A percentile compares a stretch with the other conserved stretches of the same genome.
phyloP scores from a whole-genome alignment of 2,329 filamentous ascomycete genomes.

The Hymenoscyphus scutula region DNA sequence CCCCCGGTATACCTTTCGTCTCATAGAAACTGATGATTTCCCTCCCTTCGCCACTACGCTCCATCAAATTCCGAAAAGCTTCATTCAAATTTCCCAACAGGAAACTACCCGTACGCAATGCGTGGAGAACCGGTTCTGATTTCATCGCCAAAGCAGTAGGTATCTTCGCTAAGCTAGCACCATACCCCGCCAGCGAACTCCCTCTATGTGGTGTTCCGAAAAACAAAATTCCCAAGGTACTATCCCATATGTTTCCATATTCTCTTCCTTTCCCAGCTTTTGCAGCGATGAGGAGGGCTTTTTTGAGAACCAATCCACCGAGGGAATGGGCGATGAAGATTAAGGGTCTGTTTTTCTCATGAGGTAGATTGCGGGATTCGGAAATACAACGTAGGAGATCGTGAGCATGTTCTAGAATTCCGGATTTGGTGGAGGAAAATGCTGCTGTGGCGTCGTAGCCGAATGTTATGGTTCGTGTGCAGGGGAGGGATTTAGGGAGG shows the following conservation, averaged over 20 bases:
- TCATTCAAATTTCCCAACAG: slow-evolving; percentile 14
- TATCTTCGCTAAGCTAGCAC: slow-evolving; percentile 12
- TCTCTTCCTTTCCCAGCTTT: neutral
- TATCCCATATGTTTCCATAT: slow-evolving; percentile 15
- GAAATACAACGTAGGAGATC: slow-evolving; percentile 16
- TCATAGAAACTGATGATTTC: slow-evolving; percentile 25
- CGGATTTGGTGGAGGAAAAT: slow-evolving; percentile 15
- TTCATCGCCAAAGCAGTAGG: slow-evolving; percentile 13
- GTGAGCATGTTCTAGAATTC: slow-evolving; percentile 22
- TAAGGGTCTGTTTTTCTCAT: slow-evolving; percentile 18
- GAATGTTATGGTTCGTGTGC: slow-evolving; percentile 37
- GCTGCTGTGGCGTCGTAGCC: slow-evolving; percentile 37
- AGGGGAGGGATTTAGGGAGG: slow-evolving; percentile 33
- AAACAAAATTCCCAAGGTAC: slow-evolving; percentile 18
- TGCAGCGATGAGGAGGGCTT: slow-evolving; percentile 21
- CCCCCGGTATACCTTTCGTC: slow-evolving; percentile 13
- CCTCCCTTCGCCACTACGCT: slow-evolving; percentile 7
- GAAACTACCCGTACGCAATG: slow-evolving; percentile 11
- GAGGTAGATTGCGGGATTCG: neutral
- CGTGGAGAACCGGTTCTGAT: slow-evolving; percentile 13
- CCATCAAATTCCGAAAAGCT: slow-evolving; percentile 12
- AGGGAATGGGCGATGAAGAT: slow-evolving; percentile 24
- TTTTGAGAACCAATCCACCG: slow-evolving; percentile 22
- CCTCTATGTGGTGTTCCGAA: slow-evolving; percentile 27
- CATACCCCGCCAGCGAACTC: slow-evolving; percentile 16